A percentile compares a stretch with the other conserved stretches of the same genome.
These are phyloP conservation scores for Kodamaea leandrae DNA, from an alignment of 805 yeast genomes.

Conservation along the genomic window DNA sequence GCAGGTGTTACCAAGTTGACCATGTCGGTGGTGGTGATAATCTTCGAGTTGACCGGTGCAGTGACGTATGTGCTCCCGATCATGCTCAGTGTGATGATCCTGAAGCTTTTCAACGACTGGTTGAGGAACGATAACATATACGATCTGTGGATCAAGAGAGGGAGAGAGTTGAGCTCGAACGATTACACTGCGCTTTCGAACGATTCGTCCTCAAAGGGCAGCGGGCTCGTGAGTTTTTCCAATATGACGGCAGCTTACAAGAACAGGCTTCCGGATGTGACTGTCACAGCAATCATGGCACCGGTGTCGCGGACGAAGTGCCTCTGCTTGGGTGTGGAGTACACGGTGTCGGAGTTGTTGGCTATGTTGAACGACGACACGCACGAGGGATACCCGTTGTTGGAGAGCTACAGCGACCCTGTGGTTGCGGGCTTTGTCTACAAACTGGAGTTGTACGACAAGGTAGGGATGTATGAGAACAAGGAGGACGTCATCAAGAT, in stretches of 20 bases:
- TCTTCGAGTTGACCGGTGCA: slow-evolving; percentile 94
- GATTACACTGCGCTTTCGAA: no score
- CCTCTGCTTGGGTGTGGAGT: slow-evolving; percentile 23
- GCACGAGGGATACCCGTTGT: slow-evolving; percentile 44
- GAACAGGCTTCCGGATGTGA: slow-evolving; percentile 33
- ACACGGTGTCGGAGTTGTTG: slow-evolving; percentile 21
- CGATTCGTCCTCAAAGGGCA: slow-evolving; percentile 29
- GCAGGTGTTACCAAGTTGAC: slow-evolving; percentile 81
- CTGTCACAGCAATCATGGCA: slow-evolving; percentile 28
- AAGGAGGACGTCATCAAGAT: slow-evolving; percentile 16
- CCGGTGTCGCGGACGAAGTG: slow-evolving; percentile 29
- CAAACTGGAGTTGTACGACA: slow-evolving; percentile 24
- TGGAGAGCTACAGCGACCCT: slow-evolving; percentile 25
- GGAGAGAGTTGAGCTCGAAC: not conserved
- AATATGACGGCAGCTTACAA: slow-evolving; percentile 26
- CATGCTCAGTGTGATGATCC: slow-evolving; percentile 76
- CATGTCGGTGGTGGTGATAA: slow-evolving; percentile 79
- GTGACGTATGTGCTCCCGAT: slow-evolving; percentile 79
- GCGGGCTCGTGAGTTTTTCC: slow-evolving; percentile 35
- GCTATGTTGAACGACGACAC: slow-evolving; percentile 27
- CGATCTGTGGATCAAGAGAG: slow-evolving; percentile 41
- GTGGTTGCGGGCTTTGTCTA: slow-evolving; percentile 34
- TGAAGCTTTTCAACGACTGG: slow-evolving; percentile 70
- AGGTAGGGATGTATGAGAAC: slow-evolving; percentile 1
- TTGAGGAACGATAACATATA: slow-evolving; percentile 60